A percentile compares a stretch with the other conserved stretches of the same genome.
phyloP scores from a whole-genome alignment of 305 asterid genomes.

The Fraxinus angustifolia region DNA sequence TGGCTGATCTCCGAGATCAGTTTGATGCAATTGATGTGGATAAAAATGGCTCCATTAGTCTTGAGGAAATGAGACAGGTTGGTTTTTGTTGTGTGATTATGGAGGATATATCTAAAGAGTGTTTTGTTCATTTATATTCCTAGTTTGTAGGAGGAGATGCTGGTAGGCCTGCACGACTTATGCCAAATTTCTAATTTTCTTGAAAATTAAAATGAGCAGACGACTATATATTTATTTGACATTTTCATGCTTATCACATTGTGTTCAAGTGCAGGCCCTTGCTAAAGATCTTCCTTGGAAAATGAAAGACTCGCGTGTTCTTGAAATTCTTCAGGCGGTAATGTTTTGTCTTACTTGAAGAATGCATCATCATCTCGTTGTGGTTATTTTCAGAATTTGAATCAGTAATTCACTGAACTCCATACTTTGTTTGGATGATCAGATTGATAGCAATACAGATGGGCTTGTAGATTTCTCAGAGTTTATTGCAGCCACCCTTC shows the following conservation, averaged over 20 bases:
- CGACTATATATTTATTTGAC: background rate
- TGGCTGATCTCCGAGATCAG: constrained; percentile 84
- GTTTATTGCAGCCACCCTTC: constrained; percentile 93
- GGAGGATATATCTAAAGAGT: background rate
- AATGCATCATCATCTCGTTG: background rate
- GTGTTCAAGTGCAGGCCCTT: constrained; percentile 56
- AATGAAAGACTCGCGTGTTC: constrained; percentile 87
- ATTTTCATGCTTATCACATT: background rate
- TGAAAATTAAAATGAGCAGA: background rate
- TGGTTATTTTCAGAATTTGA: background rate
- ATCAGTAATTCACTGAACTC: constrained; percentile 4
- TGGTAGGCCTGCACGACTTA: background rate
- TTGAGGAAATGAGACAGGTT: constrained; percentile 99
- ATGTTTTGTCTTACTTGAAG: constrained; percentile 8
- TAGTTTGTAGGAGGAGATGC: background rate
- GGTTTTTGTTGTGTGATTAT: constrained; percentile 7
- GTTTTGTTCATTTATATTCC: background rate
- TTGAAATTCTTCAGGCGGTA: constrained; percentile 97
- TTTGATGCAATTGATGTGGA: constrained; percentile 94
- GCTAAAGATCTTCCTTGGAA: constrained; percentile 98
- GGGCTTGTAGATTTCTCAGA: constrained; percentile 95
- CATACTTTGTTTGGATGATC: constrained; percentile 28
- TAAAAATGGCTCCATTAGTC: constrained; percentile 89
- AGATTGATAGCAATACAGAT: constrained; percentile 93
- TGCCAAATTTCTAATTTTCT: background rate